Base-by-base conservation (phyloP, 306 rosid genomes). In the Begonia peltatifolia region DNA sequence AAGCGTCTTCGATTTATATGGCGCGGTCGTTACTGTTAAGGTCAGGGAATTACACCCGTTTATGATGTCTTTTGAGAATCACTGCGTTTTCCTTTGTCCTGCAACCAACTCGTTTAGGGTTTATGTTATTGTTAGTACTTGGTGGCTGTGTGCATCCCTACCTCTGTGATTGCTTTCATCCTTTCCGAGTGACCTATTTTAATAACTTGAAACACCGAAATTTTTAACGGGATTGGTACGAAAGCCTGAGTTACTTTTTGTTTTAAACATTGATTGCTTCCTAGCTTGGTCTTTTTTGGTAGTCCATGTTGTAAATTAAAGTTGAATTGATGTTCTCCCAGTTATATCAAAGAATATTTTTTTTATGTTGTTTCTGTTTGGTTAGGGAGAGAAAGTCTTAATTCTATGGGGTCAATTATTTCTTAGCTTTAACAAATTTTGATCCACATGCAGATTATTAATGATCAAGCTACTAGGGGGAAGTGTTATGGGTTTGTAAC, bases 401-500 rank as follows among this genome's bases (percentile, higher is more conserved):
- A 30, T 5, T 30, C 38, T 30, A 30, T 30, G 38, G 3, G 38
- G 38, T 30, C 38, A 30, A 20, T 2, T 30, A 7, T 30, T 30
- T 30, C 38, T 1, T 30, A 30, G 38, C 1, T 30, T 30, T 30
- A 30, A 30, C 38, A 5, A 5, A 30, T 30, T 30, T 30, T 30
- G 38, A 30, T 30, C 38, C 9, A 25, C 11, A 10, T 64, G 7
- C 92, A 90, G 99, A 83, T 90, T 72, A 73, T 90, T 53, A 86
- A 90, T 63, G 95, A 90, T 63, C 78, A 67, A 4, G 68, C 75
- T 56, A 69, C 82, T 17, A 71, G 76, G 61, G 99, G 95, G 41
- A 90, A 83, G 67, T 86, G 99, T 76, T 90, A 85, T 59, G 84
- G 92, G 38, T 90, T 86, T 61, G 99, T 86, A 54, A 90, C 99